phyloP scores from a whole-genome alignment of 2,329 filamentous ascomycete species.

The Nemania diffusa region DNA sequence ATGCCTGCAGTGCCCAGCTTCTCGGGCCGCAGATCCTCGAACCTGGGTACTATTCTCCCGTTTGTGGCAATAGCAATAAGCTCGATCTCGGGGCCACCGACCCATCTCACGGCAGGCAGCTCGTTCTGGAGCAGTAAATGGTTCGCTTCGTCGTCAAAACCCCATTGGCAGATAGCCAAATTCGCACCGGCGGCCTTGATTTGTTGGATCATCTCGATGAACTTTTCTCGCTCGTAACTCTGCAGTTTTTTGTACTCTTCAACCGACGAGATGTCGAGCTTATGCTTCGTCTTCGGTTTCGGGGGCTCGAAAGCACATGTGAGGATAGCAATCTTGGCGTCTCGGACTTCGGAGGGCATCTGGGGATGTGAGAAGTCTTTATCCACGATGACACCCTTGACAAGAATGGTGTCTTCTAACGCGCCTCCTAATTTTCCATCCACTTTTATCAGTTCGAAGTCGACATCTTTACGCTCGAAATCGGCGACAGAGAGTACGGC shows the following conservation, averaged over 20 bases:
- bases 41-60: conserved; percentile 94
- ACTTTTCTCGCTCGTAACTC: conserved; percentile 94
- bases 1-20: conserved; percentile 92
- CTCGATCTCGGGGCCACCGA: conserved; percentile 97
- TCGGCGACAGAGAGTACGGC: conserved; percentile 97
- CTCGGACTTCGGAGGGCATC: conserved; percentile 94
- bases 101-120: conserved; percentile 95
- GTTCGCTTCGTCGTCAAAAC: conserved; percentile 99
- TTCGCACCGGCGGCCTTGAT: conserved; percentile 98
- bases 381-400: conserved; percentile 98
- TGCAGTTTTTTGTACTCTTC: conserved; percentile 99
- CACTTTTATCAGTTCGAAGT: conserved; percentile 99
- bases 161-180: conserved; percentile 98
- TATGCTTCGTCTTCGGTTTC: conserved; percentile 99
- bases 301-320: conserved; percentile 98
- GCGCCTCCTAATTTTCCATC: conserved; percentile 97
- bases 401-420: conserved; percentile 91
- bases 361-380: conserved; percentile 99
- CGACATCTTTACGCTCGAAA: conserved; percentile 93
- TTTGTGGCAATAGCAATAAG: conserved; percentile 98
- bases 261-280: conserved; percentile 95
- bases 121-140: conserved; percentile 96
- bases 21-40: conserved; percentile 90
- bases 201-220: conserved; percentile 97
- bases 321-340: conserved; percentile 97